Percentiles rank a stretch among this genome's conserved stretches.
These are phyloP conservation scores for Pistacia atlantica DNA, from an alignment of 345 rosid genomes.

Conservation along the genomic window DNA sequence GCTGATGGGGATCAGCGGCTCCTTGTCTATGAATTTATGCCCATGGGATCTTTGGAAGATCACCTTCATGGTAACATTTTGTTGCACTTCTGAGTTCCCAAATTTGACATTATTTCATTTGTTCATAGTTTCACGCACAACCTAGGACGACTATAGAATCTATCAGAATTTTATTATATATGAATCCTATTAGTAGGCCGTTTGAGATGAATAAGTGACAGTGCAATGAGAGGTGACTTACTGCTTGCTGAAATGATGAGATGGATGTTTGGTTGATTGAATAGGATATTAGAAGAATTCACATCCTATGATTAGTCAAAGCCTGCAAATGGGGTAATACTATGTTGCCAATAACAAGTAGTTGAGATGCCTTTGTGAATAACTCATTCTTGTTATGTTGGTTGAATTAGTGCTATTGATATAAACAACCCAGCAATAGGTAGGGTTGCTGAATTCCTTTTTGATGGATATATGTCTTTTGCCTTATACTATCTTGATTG, in stretches of 20 bases:
- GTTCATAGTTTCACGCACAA: background rate
- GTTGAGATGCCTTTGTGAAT: background rate
- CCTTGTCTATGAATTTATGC: constrained; percentile 97
- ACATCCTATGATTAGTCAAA: background rate
- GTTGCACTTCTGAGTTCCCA: constrained; percentile 1
- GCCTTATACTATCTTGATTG: no score
- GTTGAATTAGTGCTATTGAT: background rate
- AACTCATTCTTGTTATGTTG: background rate
- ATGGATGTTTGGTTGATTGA: background rate
- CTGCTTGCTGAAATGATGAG: background rate
- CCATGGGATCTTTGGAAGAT: constrained; percentile 96
- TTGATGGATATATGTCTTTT: no score
- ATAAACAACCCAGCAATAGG: background rate
- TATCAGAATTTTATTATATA: background rate
- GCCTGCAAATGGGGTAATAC: background rate
- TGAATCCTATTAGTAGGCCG: background rate
- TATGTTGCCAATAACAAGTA: background rate
- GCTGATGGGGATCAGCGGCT: constrained; percentile 99
- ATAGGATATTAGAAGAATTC: background rate
- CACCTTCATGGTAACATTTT: constrained; percentile 87
- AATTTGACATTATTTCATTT: background rate
- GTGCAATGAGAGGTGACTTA: background rate
- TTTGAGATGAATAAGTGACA: background rate
- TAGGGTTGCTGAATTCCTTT: background rate
- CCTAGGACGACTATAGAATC: background rate